These are phyloP conservation scores for Trichoderma brevicompactum DNA, from an alignment of 2,329 filamentous ascomycete species.

Conservation along the genomic window DNA sequence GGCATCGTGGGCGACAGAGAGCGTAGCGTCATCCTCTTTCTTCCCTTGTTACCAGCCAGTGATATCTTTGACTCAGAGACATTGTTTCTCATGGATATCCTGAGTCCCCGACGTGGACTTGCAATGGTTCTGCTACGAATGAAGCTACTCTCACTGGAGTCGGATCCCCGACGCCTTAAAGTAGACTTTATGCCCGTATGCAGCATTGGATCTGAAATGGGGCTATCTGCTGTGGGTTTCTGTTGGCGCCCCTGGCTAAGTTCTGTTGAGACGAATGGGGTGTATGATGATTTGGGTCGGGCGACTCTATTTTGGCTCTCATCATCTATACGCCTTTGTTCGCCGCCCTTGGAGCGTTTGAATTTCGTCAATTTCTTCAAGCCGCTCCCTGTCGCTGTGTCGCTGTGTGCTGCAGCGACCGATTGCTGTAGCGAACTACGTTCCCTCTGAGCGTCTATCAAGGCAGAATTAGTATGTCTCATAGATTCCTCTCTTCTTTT, in stretches of 20 bases:
- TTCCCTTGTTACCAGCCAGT: constrained; percentile 40
- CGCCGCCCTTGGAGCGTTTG: background rate
- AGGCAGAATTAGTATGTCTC: background rate
- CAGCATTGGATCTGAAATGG: constrained; percentile 30
- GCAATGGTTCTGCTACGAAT: constrained; percentile 61
- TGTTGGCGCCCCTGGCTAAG: constrained; percentile 33
- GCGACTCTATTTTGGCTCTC: constrained; percentile 28
- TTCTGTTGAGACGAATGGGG: constrained; percentile 29
- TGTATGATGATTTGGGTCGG: constrained; percentile 42
- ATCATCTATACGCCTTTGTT: constrained; percentile 25
- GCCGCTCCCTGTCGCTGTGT: background rate
- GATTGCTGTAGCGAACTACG: background rate
- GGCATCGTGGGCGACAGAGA: constrained; percentile 70
- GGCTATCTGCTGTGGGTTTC: constrained; percentile 37
- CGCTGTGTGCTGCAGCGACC: background rate
- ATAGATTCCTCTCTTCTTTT: background rate
- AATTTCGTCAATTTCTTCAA: constrained; percentile 10
- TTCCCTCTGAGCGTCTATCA: constrained; percentile 8
- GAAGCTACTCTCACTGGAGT: constrained; percentile 82
- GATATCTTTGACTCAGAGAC: constrained; percentile 34
- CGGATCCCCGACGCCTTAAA: constrained; percentile 61
- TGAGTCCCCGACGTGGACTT: constrained; percentile 63
- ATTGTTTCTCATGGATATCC: constrained; percentile 69
- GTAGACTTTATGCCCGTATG: constrained; percentile 36
- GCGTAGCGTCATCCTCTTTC: constrained; percentile 71